A percentile compares a stretch with the other conserved stretches of the same genome.
These are phyloP conservation scores for Diaporthe destruens DNA, from an alignment of 2,329 filamentous ascomycete species.

Conservation along the genomic window DNA sequence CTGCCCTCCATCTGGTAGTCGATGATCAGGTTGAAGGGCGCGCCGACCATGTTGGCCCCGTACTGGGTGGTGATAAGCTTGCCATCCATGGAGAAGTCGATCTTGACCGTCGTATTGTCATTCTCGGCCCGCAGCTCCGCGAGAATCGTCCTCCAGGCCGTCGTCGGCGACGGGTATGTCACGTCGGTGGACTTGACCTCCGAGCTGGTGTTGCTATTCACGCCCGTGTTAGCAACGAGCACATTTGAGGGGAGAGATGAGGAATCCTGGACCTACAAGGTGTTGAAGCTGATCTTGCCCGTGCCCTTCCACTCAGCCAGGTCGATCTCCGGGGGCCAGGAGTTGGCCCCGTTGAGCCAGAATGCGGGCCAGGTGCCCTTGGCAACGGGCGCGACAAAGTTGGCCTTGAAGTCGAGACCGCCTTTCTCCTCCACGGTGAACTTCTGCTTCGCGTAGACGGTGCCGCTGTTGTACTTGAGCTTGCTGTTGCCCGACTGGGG, in stretches of 20 bases:
- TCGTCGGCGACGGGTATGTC: constrained; percentile 56
- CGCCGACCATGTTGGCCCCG: constrained; percentile 60
- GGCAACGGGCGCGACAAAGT: constrained; percentile 54
- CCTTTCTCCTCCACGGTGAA: constrained; percentile 53
- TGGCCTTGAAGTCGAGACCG: constrained; percentile 55
- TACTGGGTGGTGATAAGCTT: constrained; percentile 60
- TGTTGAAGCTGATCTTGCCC: constrained; percentile 66
- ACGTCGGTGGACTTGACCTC: constrained; percentile 59
- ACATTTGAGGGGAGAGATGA: not conserved
- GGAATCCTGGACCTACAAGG: constrained; percentile 48
- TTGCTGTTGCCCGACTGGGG: constrained; percentile 52
- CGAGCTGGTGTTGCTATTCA: constrained; percentile 53
- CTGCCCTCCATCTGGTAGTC: constrained; percentile 45
- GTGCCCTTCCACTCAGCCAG: constrained; percentile 69
- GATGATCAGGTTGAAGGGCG: constrained; percentile 53
- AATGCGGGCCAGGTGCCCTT: constrained; percentile 68
- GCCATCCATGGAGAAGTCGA: constrained; percentile 66
- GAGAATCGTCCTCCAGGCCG: constrained; percentile 61
- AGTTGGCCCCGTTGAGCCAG: constrained; percentile 64
- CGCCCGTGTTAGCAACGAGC: not conserved
- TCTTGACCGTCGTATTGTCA: constrained; percentile 60
- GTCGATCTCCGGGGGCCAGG: constrained; percentile 69
- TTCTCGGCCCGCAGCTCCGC: constrained; percentile 61
- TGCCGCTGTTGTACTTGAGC: constrained; percentile 64
- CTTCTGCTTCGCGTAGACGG: constrained; percentile 53